phyloP scores from a whole-genome alignment of 169 alveolate genomes.

The Plasmodium vinckei region DNA sequence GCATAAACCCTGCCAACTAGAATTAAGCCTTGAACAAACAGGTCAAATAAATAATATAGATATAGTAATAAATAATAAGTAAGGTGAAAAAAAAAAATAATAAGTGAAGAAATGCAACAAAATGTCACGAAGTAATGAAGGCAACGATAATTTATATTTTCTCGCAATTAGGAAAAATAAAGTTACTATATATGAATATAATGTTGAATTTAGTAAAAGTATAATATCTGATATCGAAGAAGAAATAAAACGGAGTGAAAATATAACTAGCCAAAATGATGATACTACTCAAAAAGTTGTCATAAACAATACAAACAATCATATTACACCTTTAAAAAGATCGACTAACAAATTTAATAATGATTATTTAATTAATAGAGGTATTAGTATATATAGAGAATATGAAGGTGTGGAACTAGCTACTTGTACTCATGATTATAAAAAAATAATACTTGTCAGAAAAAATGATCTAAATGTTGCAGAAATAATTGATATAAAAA shows the following conservation, averaged over 20 bases:
- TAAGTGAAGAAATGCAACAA: background rate
- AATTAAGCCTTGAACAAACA: too few relatives aligned
- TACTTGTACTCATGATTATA: slow-evolving; percentile 62
- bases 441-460: slow-evolving; percentile 51
- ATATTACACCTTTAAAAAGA: slow-evolving; percentile 1
- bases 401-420: slow-evolving; percentile 48
- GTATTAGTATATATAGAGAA: slow-evolving; percentile 43
- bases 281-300: background rate
- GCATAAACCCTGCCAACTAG: too few relatives aligned
- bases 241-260: slow-evolving; percentile 29
- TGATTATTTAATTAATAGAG: slow-evolving; percentile 54
- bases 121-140: slow-evolving; percentile 9
- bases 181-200: slow-evolving; percentile 53
- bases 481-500: slow-evolving; percentile 49
- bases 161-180: slow-evolving; percentile 55
- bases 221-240: slow-evolving; percentile 49
- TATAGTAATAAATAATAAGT: background rate
- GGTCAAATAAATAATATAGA: too few relatives aligned
- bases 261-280: background rate
- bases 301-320: background rate
- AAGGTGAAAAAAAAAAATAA: background rate
- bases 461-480: slow-evolving; percentile 38
- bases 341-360: slow-evolving; percentile 36
- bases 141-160: slow-evolving; percentile 34
- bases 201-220: slow-evolving; percentile 25